Base-by-base conservation (phyloP, 768 basidiomycete species). In the Lentinula boryana region DNA sequence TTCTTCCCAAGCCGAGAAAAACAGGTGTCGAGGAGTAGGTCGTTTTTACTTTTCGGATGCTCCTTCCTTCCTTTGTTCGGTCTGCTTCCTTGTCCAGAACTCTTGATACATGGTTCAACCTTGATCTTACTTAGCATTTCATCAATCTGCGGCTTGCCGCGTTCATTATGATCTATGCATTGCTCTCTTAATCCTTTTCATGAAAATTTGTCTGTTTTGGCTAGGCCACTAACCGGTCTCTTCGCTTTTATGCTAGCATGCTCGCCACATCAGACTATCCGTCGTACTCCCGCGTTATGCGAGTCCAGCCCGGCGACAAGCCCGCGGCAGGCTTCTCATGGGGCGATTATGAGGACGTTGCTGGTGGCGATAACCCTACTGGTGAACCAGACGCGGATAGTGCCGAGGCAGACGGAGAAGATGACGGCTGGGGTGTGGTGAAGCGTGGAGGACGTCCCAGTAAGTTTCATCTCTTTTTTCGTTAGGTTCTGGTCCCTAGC, bases 391-490 rank as follows among this genome's bases (percentile, higher is more conserved):
- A 58, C n/a, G 57, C 27, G 23, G 57, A 58, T 18, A 78, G 76
- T n/a, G 79, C 80, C 53, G 85, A 85, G 48, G 84, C 82, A 4
- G 87, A 85, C 61, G 84, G 81, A 31, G 89, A 89, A 68, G 90
- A 90, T 58, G 89, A 87, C 55, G 88, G 85, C 2, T 93, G 91
- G 92, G 88, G 84, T 23, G 82, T 91, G 46, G 89, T 93, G 65
- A 82, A 77, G 72, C 83, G 83, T 65, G 79, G 80, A 60, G 69
- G 72, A 41, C 77, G 75, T 51, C 64, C 72, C 27, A 77, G 82
- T 84, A 70, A 60, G 76, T 52, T 57, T 33, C 55, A 23, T 13
- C 23, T 57, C 35, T 40, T 61, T 53, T 56, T 16, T 43, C 9
- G 18, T 21, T 1, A 23, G 13, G 1, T 21, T 38, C 36, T 38